Conservation (phyloP, 2,329 filamentous ascomycete genomes). For the Fusarium sp. region DNA sequence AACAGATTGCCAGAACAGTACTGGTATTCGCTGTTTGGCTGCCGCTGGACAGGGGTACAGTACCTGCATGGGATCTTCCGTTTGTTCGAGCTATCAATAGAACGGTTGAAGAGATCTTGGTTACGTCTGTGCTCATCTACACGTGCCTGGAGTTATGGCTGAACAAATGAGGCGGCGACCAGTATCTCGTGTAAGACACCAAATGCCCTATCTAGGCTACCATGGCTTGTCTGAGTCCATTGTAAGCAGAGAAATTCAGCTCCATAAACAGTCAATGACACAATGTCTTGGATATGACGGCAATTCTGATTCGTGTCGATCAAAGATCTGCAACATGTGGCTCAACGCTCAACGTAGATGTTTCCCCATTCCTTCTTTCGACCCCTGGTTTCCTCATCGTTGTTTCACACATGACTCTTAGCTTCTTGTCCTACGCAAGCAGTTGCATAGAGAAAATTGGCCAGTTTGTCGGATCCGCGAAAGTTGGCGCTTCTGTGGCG, state of each 20-base stretch:
- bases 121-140: slow-evolving; percentile 5
- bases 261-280: background rate
- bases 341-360: slow-evolving; percentile 33
- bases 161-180: background rate
- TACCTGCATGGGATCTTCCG: background rate
- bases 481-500: slow-evolving; percentile 28
- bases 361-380: slow-evolving; percentile 22
- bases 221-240: background rate
- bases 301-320: slow-evolving; percentile 21
- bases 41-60: background rate
- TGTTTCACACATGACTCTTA: slow-evolving; percentile 32
- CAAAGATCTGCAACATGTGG: slow-evolving; percentile 28
- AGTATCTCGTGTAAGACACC: slow-evolving; percentile 6
- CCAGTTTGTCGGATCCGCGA: slow-evolving; percentile 16
- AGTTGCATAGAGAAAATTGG: background rate
- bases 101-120: background rate
- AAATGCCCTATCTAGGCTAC: background rate
- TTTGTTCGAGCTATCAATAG: slow-evolving; percentile 2
- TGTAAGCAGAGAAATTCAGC: background rate
- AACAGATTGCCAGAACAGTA: slow-evolving; percentile 15
- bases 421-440: slow-evolving; percentile 8
- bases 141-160: background rate
- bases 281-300: slow-evolving; percentile 4
- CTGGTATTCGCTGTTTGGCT: slow-evolving; percentile 5
- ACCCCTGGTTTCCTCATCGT: slow-evolving; percentile 16